These are phyloP conservation scores for Solanum corneliomulleri DNA, from an alignment of 257 asterid species.

Conservation along the genomic window DNA sequence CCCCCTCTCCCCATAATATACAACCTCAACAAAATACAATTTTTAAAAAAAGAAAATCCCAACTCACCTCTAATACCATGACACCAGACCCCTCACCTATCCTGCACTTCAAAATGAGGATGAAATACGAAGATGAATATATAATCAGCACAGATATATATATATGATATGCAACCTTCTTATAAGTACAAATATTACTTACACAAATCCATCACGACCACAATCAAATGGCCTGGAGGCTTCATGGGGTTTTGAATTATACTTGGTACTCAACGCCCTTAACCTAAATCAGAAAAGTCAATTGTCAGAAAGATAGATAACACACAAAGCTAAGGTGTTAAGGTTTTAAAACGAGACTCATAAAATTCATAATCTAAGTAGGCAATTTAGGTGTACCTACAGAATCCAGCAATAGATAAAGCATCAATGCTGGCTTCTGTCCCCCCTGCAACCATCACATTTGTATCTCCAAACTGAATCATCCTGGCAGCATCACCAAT, in stretches of 20 bases:
- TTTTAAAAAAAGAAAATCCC: not conserved
- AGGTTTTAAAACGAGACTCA: not conserved
- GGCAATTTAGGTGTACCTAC: conserved; percentile 43
- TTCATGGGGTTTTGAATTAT: conserved; percentile 57
- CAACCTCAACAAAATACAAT: not conserved
- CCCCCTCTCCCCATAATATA: not conserved
- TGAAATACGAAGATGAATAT: not conserved
- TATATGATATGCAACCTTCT: not conserved
- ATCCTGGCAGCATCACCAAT: conserved; percentile 93
- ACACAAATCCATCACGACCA: conserved; percentile 97
- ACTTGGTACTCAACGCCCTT: conserved; percentile 85
- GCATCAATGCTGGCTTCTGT: conserved; percentile 99
- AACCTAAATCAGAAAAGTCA: conserved; percentile 36
- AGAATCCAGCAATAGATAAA: conserved; percentile 92
- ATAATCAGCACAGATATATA: conserved; percentile 1
- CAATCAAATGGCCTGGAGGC: conserved; percentile 94
- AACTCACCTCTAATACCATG: conserved; percentile 83
- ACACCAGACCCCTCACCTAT: conserved; percentile 95
- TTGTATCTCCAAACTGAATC: conserved; percentile 95
- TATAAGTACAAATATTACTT: conserved; percentile 16
- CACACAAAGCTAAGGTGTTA: not conserved
- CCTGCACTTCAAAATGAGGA: conserved; percentile 35
- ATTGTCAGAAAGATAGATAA: not conserved
- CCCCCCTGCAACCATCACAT: conserved; percentile 98
- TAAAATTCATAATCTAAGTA: not conserved